Evolutionary conservation across 2,329 filamentous ascomycete genomes (phyloP), one percentile per base, ranked within the genome.

Genomic region (Orbilia ellipsospora): DNA sequence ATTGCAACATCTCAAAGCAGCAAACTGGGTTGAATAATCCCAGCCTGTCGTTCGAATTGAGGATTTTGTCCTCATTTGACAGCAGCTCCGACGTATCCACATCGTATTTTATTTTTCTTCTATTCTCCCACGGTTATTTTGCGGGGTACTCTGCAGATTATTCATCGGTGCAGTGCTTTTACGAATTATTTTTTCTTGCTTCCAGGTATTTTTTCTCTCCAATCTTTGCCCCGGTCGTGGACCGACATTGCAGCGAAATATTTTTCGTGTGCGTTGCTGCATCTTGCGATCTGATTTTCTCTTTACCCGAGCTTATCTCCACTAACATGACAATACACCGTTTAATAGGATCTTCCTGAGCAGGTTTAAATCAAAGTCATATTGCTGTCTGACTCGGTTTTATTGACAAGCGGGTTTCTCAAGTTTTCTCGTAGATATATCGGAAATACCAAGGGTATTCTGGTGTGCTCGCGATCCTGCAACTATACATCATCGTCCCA

Each of bases 401-500:
- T 67, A 45, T 51, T 36, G 68, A 26, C 42, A 54, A 54, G 67
- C 67, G 23, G 26, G 57, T 23, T 70, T 73, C 61, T 73, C 50
- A 36, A 36, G 10, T 73, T 54, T 56, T 73, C 56, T 55, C 56
- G 61, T 55, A 56, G 31, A 36, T 1, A 36, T 36, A 36, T 36
- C 31, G 8, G 8, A 36, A 18, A 31, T 55, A 48, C 48, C 56
- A 60, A 54, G 57, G 55, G 63, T 51, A 16, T 57, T 52, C 20
- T 61, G 23, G 67, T 61, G 57, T 26, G 45, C 48, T 62, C 50
- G 69, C 50, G 40, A 59, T 74, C 42, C 69, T 74, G 69, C 69
- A 74, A 62, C 50, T 66, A 50, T 74, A 67, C 69, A 74, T 74
- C 69, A 74, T 74, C 69, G 69, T 74, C 62, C 69, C 69, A 74